phyloP scores from a whole-genome alignment of 2,329 filamentous ascomycete genomes.

The Coniochaeta prunicola region DNA sequence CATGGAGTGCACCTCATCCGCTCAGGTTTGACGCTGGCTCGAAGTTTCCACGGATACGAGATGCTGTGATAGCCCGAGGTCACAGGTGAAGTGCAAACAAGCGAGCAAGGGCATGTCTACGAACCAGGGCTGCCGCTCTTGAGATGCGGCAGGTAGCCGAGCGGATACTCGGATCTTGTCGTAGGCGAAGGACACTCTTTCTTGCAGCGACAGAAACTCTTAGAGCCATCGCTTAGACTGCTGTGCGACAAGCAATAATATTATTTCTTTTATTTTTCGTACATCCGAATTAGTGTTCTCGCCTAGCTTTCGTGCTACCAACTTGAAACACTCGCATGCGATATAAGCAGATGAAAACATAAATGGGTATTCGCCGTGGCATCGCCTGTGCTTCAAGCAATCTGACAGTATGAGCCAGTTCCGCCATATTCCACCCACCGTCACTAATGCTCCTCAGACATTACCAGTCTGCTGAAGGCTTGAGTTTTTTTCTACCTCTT shows the following conservation, averaged over 20 bases:
- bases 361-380: conserved; percentile 3
- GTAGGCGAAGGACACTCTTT: not conserved
- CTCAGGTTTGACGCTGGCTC: not conserved
- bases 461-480: not conserved
- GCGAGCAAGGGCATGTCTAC: not conserved
- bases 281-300: not conserved
- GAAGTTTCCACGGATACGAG: not conserved
- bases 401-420: conserved; percentile 1
- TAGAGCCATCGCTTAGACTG: not conserved
- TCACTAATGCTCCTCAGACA: not conserved
- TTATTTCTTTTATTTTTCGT: not conserved
- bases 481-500: not conserved
- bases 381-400: not conserved
- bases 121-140: not conserved
- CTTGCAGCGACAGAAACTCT: not conserved
- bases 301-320: not conserved
- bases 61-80: not conserved
- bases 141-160: not conserved
- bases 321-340: not conserved
- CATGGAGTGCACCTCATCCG: not conserved
- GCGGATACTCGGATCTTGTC: not conserved
- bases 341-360: not conserved
- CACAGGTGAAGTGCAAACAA: not conserved
- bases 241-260: not conserved
- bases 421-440: not conserved